A percentile compares a stretch with the other conserved stretches of the same genome.
Evolutionary conservation across 148 eudicot genomes (phyloP).

Genomic region (Chenopodium suecicum): DNA sequence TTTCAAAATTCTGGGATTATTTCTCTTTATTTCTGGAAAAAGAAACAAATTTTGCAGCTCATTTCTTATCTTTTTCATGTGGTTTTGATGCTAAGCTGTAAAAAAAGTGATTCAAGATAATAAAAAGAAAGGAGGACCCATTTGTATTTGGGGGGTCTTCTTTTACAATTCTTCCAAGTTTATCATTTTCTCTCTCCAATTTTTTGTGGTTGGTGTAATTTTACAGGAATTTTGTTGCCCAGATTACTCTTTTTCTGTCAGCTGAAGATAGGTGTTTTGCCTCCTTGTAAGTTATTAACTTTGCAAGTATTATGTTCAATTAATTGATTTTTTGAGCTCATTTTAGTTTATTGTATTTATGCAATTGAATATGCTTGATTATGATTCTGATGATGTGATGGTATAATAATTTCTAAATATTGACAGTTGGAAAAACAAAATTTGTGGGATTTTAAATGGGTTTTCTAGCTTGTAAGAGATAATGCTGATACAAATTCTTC

Average conservation of each 20-base stretch:
- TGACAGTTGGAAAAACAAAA: neutral
- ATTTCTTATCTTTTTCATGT: slow-evolving; percentile 15
- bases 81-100: slow-evolving; percentile 27
- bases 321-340: slow-evolving; percentile 4
- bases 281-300: slow-evolving; percentile 13
- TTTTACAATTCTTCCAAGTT: neutral
- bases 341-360: neutral
- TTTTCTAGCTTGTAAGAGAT: neutral
- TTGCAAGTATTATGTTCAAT: neutral
- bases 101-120: slow-evolving; percentile 9
- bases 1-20: neutral
- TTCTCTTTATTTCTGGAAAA: neutral
- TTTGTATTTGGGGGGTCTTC: slow-evolving; percentile 12
- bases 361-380: neutral
- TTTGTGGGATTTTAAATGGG: neutral
- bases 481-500: neutral
- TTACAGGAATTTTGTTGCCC: neutral
- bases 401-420: neutral
- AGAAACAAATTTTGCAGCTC: slow-evolving; percentile 1
- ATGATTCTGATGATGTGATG: neutral
- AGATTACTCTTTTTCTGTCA: neutral
- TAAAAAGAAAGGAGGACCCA: slow-evolving; percentile 9
- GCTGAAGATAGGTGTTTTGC: slow-evolving; percentile 23
- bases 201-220: slow-evolving; percentile 13
- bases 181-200: slow-evolving; percentile 10